Base-by-base conservation (phyloP, 2,329 filamentous ascomycete genomes). In the Botrytis deweyae region DNA sequence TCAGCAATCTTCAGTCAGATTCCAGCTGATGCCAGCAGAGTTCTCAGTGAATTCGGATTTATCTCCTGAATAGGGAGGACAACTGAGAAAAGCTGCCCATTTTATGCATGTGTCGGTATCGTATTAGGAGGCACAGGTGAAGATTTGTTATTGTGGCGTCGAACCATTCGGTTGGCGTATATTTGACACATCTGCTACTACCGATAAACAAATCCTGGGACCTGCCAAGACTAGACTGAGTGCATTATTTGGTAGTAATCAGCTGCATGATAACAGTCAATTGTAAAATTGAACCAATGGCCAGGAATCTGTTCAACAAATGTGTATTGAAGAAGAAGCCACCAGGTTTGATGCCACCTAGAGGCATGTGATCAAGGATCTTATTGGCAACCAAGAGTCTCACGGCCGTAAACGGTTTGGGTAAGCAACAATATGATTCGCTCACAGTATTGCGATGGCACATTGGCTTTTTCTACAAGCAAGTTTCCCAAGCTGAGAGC, bases 1-100 rank as follows among this genome's bases (percentile, higher is more conserved):
- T 72, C 44, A 42, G 67, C 73, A 62, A 77, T 79, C 3, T 59
- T 49, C 29, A 78, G 72, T 7, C 78, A 79, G n/a, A 62, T 65
- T 20, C 67, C 71, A 70, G 78, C 78, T 1, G 78, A 78, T n/a
- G 73, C 76, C 25, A 76, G 75, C 62, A 33, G 18, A n/a, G 12
- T 33, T 42, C 42, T 40, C 8, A 6, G 40, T 10, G 16, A 22
- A 25, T 12, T 29, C 40, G 72, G 46, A 69, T 74, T 64, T 22
- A 74, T 58, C 29, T 73, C 66, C 69, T 25, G 29, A 33, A 12
- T 14, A 46, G 29, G 63, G 18, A 33, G 18, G 63, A 44, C 18
- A 65, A 3, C n/a, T 69, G 52, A 42, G 59, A 33, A 5, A 75
- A 18, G n/a, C n/a, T 29, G n/a, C 52, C 6, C 29, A 46, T 49